phyloP scores from a whole-genome alignment of 352 stramenopile species.

The Saprolegnia parasitica region DNA sequence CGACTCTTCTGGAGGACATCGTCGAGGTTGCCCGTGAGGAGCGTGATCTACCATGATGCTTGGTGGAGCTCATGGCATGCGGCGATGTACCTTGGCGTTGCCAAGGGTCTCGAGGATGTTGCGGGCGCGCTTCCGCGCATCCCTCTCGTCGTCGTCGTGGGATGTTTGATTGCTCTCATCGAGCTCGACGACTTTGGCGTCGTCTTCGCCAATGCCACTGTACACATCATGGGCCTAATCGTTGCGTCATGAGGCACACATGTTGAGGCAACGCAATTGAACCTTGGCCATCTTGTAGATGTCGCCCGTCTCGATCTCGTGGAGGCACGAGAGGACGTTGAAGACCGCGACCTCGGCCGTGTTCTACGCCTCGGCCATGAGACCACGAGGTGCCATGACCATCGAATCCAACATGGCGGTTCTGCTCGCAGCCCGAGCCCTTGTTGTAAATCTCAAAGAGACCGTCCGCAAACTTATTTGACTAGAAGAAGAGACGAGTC shows the following conservation, averaged over 20 bases:
- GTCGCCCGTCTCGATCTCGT: slow-evolving; percentile 84
- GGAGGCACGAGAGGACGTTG: slow-evolving; percentile 89
- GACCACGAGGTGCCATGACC: not conserved
- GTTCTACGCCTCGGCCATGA: slow-evolving; percentile 52
- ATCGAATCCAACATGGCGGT: slow-evolving; percentile 70
- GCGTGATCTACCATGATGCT: slow-evolving; percentile 44
- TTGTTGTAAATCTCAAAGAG: slow-evolving; percentile 93
- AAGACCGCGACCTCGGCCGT: slow-evolving; percentile 89
- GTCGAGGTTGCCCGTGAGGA: slow-evolving; percentile 51
- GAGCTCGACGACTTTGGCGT: slow-evolving; percentile 26
- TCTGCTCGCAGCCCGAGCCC: slow-evolving; percentile 89
- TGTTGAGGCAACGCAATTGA: slow-evolving; percentile 31
- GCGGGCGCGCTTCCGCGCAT: slow-evolving; percentile 39
- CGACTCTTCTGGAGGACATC: slow-evolving; percentile 59
- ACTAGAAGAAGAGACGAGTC: not conserved
- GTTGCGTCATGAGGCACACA: not conserved
- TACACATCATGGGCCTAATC: slow-evolving; percentile 73
- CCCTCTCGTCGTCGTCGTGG: slow-evolving; percentile 31
- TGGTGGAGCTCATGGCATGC: not conserved
- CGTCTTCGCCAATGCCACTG: slow-evolving; percentile 60
- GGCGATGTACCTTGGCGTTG: slow-evolving; percentile 44
- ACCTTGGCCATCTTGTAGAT: slow-evolving; percentile 87
- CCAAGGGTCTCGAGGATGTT: slow-evolving; percentile 51
- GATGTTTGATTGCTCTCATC: slow-evolving; percentile 25
- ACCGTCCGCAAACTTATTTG: slow-evolving; percentile 69